Evolutionary conservation across 2,329 filamentous ascomycete genomes (phyloP).

Genomic region (Huntiella decipiens): DNA sequence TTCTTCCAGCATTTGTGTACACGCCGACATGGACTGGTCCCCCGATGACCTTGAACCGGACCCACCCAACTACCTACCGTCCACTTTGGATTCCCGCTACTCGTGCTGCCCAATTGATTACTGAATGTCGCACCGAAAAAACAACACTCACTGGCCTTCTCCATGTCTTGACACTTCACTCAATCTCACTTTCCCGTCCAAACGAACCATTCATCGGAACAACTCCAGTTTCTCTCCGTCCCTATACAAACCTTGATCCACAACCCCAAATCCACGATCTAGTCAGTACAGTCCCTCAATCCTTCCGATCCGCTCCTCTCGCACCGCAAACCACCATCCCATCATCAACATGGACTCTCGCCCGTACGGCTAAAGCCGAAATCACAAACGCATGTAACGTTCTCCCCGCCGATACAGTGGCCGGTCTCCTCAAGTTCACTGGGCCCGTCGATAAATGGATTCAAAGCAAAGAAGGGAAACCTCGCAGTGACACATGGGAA

Average conservation of each 20-base stretch:
- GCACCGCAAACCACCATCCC: neutral
- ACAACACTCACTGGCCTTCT: constrained; percentile 31
- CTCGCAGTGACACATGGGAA: constrained; percentile 27
- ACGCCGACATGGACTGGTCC: constrained; percentile 22
- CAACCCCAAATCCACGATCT: constrained; percentile 15
- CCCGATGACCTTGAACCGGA: constrained; percentile 19
- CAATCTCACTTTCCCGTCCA: constrained; percentile 21
- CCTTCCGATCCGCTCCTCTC: neutral
- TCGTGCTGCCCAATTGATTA: constrained; percentile 18
- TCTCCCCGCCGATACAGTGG: constrained; percentile 25
- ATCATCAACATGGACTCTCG: constrained; percentile 22
- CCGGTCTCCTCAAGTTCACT: constrained; percentile 24
- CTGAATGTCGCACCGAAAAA: constrained; percentile 22
- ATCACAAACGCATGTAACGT: constrained; percentile 18
- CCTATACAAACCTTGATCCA: neutral
- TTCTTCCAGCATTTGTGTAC: constrained; percentile 16
- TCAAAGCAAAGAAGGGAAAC: constrained; percentile 22
- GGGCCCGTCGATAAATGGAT: constrained; percentile 26
- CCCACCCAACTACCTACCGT: constrained; percentile 20
- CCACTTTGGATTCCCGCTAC: constrained; percentile 19
- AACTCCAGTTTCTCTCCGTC: constrained; percentile 27
- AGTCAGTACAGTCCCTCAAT: constrained; percentile 20
- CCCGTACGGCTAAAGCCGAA: constrained; percentile 20
- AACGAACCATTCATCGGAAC: constrained; percentile 12
- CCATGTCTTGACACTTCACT: constrained; percentile 25